These are phyloP conservation scores for Hypericum androsaemum DNA, from an alignment of 345 rosid genomes.

Conservation along the genomic window DNA sequence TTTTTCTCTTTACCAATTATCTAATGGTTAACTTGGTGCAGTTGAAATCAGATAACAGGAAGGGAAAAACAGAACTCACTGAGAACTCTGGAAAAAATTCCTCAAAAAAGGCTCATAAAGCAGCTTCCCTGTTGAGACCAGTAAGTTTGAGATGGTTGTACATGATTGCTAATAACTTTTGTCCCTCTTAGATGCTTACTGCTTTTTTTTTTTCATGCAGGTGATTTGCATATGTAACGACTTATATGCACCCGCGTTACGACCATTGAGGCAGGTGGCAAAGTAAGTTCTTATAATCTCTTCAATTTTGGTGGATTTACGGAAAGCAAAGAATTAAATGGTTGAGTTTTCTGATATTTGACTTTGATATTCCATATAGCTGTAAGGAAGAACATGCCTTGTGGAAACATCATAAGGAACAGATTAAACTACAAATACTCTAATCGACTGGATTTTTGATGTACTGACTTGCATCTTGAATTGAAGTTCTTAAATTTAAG, in stretches of 20 bases:
- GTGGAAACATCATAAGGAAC: too few relatives aligned
- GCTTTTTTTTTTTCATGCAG: conserved; percentile 22
- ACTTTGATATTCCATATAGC: too few relatives aligned
- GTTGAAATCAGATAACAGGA: conserved; percentile 38
- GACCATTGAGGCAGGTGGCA: conserved; percentile 88
- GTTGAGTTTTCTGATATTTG: too few relatives aligned
- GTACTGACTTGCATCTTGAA: too few relatives aligned
- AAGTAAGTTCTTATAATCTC: conserved; percentile 43
- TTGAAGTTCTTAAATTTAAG: too few relatives aligned
- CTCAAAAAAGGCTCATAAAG: conserved; percentile 49
- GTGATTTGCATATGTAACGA: conserved; percentile 88
- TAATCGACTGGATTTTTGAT: too few relatives aligned
- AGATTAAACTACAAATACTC: too few relatives aligned
- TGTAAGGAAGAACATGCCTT: too few relatives aligned
- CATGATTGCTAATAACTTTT: background rate
- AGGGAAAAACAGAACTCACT: conserved; percentile 46
- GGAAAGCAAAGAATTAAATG: too few relatives aligned
- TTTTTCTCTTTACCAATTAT: background rate
- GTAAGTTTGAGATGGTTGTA: conserved; percentile 39
- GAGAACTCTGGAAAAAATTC: conserved; percentile 39
- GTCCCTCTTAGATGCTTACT: background rate
- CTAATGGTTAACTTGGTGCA: background rate
- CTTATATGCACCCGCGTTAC: conserved; percentile 78
- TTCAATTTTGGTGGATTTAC: too few relatives aligned
- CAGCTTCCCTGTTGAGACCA: conserved; percentile 65